These are phyloP conservation scores for Termitomyces sp. DNA, from an alignment of 768 basidiomycete genomes.

Conservation along the genomic window DNA sequence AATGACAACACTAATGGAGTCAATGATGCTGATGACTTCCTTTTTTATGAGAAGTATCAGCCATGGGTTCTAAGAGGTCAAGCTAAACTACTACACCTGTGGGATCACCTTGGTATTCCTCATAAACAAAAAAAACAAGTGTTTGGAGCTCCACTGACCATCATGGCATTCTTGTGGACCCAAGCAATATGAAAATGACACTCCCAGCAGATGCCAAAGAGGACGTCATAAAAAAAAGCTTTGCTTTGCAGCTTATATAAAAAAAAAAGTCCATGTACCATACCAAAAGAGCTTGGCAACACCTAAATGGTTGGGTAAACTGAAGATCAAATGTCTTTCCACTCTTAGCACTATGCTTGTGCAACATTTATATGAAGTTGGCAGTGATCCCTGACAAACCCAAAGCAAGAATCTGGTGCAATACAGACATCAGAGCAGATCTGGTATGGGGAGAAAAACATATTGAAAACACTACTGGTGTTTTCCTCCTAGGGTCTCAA, in stretches of 20 bases:
- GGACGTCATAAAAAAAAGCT: constrained; percentile 15
- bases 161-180: constrained; percentile 40
- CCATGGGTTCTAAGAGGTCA: not conserved
- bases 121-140: constrained; percentile 39
- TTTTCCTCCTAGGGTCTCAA: constrained; percentile 19
- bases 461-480: constrained; percentile 15
- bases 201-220: constrained; percentile 3
- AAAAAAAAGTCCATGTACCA: not conserved
- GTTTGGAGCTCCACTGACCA: constrained; percentile 24
- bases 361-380: constrained; percentile 22
- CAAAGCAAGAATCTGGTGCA: constrained; percentile 21
- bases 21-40: constrained; percentile 19
- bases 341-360: constrained; percentile 24
- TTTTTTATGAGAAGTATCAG: constrained; percentile 27
- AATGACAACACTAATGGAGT: constrained; percentile 29
- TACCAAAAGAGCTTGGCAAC: constrained; percentile 20
- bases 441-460: constrained; percentile 28
- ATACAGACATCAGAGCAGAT: constrained; percentile 20
- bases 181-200: constrained; percentile 27
- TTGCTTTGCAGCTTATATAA: constrained; percentile 8
- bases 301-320: constrained; percentile 33
- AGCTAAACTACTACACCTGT: constrained; percentile 18
- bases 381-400: constrained; percentile 15
- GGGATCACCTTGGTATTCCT: constrained; percentile 37
- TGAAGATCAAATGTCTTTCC: constrained; percentile 38